These are phyloP conservation scores for Vararia minispora DNA, from an alignment of 768 basidiomycete species.

Conservation along the genomic window DNA sequence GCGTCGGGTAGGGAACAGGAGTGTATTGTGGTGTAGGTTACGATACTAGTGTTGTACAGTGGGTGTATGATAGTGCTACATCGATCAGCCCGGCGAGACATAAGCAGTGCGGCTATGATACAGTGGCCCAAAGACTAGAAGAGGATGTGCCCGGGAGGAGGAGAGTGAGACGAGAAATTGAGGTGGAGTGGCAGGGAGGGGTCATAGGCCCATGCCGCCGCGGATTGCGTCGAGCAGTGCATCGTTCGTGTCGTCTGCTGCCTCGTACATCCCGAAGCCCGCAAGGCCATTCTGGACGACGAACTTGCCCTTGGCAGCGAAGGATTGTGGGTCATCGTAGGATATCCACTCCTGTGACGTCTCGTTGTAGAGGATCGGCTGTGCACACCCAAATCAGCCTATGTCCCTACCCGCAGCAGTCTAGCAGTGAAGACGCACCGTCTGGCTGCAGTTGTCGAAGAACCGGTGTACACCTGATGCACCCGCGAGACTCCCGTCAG, in stretches of 20 bases:
- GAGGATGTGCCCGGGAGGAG: too few species aligned
- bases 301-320: slow-evolving; percentile 48
- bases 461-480: slow-evolving; percentile 33
- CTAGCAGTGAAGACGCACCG: slow-evolving; percentile 32
- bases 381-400: slow-evolving; percentile 1
- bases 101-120: too few species aligned
- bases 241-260: slow-evolving; percentile 53
- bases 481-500: slow-evolving; percentile 30
- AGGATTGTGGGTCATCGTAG: slow-evolving; percentile 54
- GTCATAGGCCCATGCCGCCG: background rate
- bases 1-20: too few species aligned
- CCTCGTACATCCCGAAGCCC: slow-evolving; percentile 68
- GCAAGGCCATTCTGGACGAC: slow-evolving; percentile 41
- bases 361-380: slow-evolving; percentile 63
- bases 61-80: too few species aligned
- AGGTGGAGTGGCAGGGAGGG: too few species aligned
- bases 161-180: too few species aligned
- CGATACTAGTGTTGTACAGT: too few species aligned
- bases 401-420: background rate
- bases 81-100: too few species aligned
- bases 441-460: slow-evolving; percentile 63
- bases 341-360: slow-evolving; percentile 45
- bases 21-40: too few species aligned
- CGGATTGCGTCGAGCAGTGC: slow-evolving; percentile 49
- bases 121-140: too few species aligned